Conservation (phyloP, 2,329 filamentous ascomycete genomes). For the Cercospora canescens region DNA sequence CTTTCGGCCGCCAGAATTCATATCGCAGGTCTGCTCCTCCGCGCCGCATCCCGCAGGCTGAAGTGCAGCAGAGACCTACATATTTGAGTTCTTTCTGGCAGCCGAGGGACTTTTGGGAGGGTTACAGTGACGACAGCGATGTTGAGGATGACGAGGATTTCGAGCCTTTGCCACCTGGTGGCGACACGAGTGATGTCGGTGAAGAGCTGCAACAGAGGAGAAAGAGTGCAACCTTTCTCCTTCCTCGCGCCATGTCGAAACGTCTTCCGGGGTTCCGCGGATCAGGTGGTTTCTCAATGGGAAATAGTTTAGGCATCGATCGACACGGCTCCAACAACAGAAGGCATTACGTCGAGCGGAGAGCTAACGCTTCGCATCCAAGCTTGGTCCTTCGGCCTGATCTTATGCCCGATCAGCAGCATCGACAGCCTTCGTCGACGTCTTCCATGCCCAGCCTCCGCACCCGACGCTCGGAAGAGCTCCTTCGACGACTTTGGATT, state of each 20-base stretch:
- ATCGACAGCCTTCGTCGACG: neutral
- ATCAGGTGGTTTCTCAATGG: conserved; percentile 50
- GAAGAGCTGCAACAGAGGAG: conserved; percentile 1
- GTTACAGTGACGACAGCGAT: conserved; percentile 45
- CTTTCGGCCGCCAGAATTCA: conserved; percentile 33
- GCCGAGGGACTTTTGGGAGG: conserved; percentile 64
- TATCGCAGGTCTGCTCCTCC: conserved; percentile 26
- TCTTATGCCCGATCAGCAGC: neutral
- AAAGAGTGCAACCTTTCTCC: conserved; percentile 12
- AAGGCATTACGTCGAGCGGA: conserved; percentile 41
- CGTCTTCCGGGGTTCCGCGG: conserved; percentile 42
- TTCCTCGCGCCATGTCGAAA: conserved; percentile 35
- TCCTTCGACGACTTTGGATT: conserved; percentile 18
- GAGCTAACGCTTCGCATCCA: conserved; percentile 6
- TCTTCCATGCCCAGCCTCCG: neutral
- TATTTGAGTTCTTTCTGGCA: conserved; percentile 63
- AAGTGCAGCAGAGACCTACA: conserved; percentile 26
- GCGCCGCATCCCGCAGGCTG: conserved; percentile 17
- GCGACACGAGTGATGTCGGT: conserved; percentile 47
- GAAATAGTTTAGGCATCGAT: conserved; percentile 59
- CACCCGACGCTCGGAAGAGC: conserved; percentile 25
- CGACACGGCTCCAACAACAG: conserved; percentile 46
- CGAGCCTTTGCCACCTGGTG: conserved; percentile 43
- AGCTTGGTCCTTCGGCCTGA: conserved; percentile 1
- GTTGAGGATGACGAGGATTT: conserved; percentile 34